Evolutionary conservation across 257 asterid species (phyloP).

Genomic region (Capsicum baccatum): DNA sequence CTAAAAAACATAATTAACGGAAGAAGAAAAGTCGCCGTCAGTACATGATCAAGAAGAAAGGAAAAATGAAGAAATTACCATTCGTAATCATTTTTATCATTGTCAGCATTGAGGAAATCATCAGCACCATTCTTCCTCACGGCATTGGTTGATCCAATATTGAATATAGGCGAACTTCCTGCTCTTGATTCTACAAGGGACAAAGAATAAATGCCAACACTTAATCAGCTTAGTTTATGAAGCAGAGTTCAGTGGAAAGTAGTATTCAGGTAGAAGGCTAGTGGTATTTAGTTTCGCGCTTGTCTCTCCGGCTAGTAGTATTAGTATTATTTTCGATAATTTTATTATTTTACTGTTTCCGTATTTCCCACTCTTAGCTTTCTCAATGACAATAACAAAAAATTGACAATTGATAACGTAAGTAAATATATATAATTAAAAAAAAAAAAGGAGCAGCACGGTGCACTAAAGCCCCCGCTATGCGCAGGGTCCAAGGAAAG

Average conservation of each 20-base stretch:
- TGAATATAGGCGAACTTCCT: conserved; percentile 73
- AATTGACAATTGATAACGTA: too few species aligned
- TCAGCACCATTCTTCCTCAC: conserved; percentile 81
- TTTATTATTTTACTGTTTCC: too few species aligned
- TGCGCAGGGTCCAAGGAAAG: too few species aligned
- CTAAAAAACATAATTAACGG: conserved; percentile 29
- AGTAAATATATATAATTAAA: too few species aligned
- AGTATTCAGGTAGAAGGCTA: too few species aligned
- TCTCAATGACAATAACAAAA: too few species aligned
- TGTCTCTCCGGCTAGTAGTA: too few species aligned
- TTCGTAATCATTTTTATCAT: conserved; percentile 95
- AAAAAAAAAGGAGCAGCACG: too few species aligned
- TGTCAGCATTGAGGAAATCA: conserved; percentile 93
- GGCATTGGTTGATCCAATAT: conserved; percentile 55
- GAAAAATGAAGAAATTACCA: conserved; percentile 57
- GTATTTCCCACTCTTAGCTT: too few species aligned
- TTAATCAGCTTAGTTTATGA: background rate
- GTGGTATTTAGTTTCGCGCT: too few species aligned
- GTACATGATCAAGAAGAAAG: conserved; percentile 31
- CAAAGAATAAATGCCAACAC: background rate
- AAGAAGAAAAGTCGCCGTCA: conserved; percentile 29
- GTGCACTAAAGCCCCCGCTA: too few species aligned
- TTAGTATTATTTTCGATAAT: too few species aligned
- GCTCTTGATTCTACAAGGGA: conserved; percentile 32
- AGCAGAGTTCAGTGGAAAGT: background rate